Evolutionary conservation across 176 grass and related monocot species (phyloP).

Genomic region (Triticum urartu): DNA sequence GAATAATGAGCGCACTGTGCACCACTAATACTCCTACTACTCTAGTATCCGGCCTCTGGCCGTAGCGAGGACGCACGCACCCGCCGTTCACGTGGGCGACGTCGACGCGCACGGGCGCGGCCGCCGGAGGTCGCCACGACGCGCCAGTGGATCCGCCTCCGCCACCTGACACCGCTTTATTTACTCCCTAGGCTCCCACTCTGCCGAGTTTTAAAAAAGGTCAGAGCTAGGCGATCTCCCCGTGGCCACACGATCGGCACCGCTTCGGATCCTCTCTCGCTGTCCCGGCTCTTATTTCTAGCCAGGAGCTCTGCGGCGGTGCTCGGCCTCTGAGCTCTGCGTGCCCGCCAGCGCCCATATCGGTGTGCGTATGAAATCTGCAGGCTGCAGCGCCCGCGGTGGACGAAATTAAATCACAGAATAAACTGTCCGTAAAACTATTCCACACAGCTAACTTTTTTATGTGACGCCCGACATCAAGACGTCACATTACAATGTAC

Average conservation of each 20-base stretch:
- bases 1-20: slow-evolving; percentile 1
- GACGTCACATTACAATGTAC: too few relatives aligned
- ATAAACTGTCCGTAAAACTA: too few relatives aligned
- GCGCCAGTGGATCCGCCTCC: not conserved
- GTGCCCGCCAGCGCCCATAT: not conserved
- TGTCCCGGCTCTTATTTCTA: not conserved
- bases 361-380: not conserved
- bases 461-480: too few relatives aligned
- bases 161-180: not conserved
- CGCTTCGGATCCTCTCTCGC: slow-evolving; percentile 22
- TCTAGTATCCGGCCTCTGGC: not conserved
- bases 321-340: not conserved
- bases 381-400: not conserved
- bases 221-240: not conserved
- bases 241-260: not conserved
- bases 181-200: not conserved
- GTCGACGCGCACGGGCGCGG: not conserved
- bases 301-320: not conserved
- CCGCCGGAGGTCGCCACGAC: not conserved
- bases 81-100: not conserved
- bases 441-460: too few relatives aligned
- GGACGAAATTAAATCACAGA: too few relatives aligned
- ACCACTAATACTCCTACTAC: not conserved
- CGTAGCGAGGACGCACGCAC: not conserved
- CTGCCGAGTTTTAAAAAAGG: not conserved